Conservation (phyloP, 345 rosid species). For the Eucalyptus guilfoylei region DNA sequence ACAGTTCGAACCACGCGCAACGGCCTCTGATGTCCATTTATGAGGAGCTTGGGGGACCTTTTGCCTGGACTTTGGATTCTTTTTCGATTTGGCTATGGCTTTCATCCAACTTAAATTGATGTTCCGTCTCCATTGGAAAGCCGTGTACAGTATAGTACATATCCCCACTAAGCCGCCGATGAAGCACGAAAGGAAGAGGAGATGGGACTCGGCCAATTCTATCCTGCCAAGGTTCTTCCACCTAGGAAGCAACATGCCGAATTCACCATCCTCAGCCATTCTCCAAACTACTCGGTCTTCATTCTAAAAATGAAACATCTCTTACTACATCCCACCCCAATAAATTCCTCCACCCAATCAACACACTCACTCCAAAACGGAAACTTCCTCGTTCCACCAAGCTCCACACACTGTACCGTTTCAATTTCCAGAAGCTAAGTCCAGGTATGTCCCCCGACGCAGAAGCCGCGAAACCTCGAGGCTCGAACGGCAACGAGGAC, state of each 20-base stretch:
- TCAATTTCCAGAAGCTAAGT: neutral
- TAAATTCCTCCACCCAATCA: neutral
- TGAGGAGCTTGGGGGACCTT: slow-evolving; percentile 62
- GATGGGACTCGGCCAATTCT: slow-evolving; percentile 37
- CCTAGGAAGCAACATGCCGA: slow-evolving; percentile 24
- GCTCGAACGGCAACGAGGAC: neutral
- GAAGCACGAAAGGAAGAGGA: slow-evolving; percentile 51
- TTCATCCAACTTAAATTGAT: slow-evolving; percentile 89
- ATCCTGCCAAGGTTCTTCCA: slow-evolving; percentile 22
- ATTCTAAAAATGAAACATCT: neutral
- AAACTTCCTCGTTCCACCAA: neutral
- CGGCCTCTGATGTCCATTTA: slow-evolving; percentile 54
- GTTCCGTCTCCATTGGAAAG: slow-evolving; percentile 94
- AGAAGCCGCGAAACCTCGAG: neutral
- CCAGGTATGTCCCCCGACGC: neutral
- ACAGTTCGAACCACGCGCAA: slow-evolving; percentile 68
- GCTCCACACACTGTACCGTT: neutral
- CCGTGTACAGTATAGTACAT: slow-evolving; percentile 74
- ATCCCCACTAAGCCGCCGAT: slow-evolving; percentile 75
- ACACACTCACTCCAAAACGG: neutral
- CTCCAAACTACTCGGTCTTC: neutral
- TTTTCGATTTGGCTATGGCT: slow-evolving; percentile 86
- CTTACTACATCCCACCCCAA: neutral
- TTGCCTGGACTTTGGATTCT: slow-evolving; percentile 74
- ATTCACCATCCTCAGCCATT: slow-evolving; percentile 65